Evolutionary conservation across 2,329 filamentous ascomycete species (phyloP), one percentile per base, ranked within the genome.

Genomic region (Teratosphaeria destructans): DNA sequence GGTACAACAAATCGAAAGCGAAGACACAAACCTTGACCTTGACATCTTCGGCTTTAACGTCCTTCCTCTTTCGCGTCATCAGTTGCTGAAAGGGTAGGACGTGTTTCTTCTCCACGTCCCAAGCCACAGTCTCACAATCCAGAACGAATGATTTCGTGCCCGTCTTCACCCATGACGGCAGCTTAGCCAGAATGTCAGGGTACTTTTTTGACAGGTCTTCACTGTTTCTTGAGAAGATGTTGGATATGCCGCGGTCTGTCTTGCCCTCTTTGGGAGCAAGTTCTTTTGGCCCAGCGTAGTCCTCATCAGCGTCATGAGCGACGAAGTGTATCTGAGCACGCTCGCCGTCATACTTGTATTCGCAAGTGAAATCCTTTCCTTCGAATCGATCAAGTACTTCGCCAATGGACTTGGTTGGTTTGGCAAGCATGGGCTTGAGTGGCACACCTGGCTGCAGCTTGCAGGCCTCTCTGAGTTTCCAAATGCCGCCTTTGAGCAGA

Each of bases 291-390:
- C 87, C 82, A 63, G 87, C 83, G 65, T 90, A 87, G 58, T 90
- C 81, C 61, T 88, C 78, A 1, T 84, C 78, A 10, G 89, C 83
- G 62, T 93, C 88, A 63, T 90, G 89, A 4, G 92, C 87, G 35
- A 97, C 90, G 66, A 95, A 99, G 72, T 99, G 94, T 56, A 99
- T 97, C 72, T 99, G 94, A n/a, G 94, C 94, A 71, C 94, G 83
- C 75, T 99, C 94, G 55, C 94, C 94, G 68, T 99, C 94, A 70
- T 99, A 99, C 74, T 99, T 99, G 81, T 95, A 99, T 73, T 99
- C 94, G 76, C 94, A 99, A 1, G 94, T 97, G 70, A 99, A 99
- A 29, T 87, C 88, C 71, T 96, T 94, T 64, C 89, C 86, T 72
- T 97, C 94, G 65, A 99, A 99, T 5, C 94, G 89, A 74, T 99